phyloP scores from a whole-genome alignment of 2,329 filamentous ascomycete genomes.

The Trichoderma endophyticum region DNA sequence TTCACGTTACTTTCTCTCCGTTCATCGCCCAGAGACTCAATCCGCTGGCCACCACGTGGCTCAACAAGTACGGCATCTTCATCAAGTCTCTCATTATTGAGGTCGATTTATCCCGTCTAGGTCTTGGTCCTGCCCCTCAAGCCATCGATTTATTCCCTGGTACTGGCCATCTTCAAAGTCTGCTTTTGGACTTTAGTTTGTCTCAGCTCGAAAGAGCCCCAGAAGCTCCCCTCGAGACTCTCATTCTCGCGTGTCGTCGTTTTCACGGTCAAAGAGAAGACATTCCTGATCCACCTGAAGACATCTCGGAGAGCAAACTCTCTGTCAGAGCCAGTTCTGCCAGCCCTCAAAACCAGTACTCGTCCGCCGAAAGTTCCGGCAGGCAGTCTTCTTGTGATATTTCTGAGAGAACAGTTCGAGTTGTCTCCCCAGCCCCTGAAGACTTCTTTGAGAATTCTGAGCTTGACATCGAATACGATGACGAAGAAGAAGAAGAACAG shows the following conservation, averaged over 20 bases:
- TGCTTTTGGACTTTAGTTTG: constrained; percentile 31
- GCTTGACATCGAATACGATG: not conserved
- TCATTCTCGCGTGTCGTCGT: constrained; percentile 36
- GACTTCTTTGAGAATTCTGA: not conserved
- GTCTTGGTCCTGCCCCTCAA: constrained; percentile 29
- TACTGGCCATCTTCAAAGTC: constrained; percentile 25
- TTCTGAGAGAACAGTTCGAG: not conserved
- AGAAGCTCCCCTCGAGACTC: constrained; percentile 27
- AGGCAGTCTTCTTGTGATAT: not conserved
- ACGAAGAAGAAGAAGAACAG: not conserved
- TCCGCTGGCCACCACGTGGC: constrained; percentile 36
- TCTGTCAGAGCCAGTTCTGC: not conserved
- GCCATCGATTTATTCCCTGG: constrained; percentile 27
- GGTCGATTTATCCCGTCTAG: constrained; percentile 39
- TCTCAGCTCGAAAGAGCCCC: constrained; percentile 25
- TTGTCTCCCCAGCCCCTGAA: constrained; percentile 1
- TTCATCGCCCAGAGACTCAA: constrained; percentile 32
- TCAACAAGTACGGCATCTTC: constrained; percentile 34
- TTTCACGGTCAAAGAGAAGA: constrained; percentile 30
- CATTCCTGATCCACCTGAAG: not conserved
- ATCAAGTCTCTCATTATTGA: constrained; percentile 40
- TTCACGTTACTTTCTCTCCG: constrained; percentile 41
- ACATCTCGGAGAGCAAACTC: not conserved
- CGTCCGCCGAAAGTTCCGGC: not conserved
- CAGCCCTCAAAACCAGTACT: not conserved